These are phyloP conservation scores for Coemansia sp. DNA, from an alignment of 192 early-diverging fungal species.

Conservation along the genomic window DNA sequence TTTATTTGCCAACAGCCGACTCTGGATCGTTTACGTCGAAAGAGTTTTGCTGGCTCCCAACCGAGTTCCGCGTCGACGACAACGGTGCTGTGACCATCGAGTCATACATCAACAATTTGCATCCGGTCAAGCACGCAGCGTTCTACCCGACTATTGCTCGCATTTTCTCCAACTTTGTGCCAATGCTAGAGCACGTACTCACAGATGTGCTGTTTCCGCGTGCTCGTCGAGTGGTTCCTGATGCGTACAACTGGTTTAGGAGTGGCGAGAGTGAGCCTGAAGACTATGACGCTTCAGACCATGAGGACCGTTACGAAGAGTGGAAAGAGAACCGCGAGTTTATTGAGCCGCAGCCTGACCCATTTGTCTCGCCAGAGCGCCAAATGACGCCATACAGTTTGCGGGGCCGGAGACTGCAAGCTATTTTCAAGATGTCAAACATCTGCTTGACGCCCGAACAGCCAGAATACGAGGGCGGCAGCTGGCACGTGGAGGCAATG, in stretches of 20 bases:
- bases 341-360: conserved; percentile 41
- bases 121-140: conserved; percentile 53
- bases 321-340: conserved; percentile 24
- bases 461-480: conserved; percentile 55
- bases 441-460: conserved; percentile 67
- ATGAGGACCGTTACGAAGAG: conserved; percentile 10
- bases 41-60: conserved; percentile 61
- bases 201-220: conserved; percentile 29
- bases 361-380: conserved; percentile 34
- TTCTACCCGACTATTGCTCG: conserved; percentile 57
- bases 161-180: conserved; percentile 59
- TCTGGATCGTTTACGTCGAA: neutral
- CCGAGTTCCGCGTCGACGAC: conserved; percentile 58
- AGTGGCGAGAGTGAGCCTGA: conserved; percentile 11
- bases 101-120: conserved; percentile 78
- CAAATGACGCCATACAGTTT: conserved; percentile 29
- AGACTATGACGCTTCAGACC: conserved; percentile 15
- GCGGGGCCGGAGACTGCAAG: conserved; percentile 54
- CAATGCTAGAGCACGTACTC: conserved; percentile 62
- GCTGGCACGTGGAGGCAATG: conserved; percentile 70
- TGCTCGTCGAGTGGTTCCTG: neutral
- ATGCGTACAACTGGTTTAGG: conserved; percentile 26
- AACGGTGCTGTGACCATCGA: conserved; percentile 49
- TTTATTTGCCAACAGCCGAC: conserved; percentile 6
- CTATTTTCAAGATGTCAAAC: conserved; percentile 72